Base-by-base conservation (phyloP, 2,329 filamentous ascomycete genomes). In the Pseudopithomyces chartarum region DNA sequence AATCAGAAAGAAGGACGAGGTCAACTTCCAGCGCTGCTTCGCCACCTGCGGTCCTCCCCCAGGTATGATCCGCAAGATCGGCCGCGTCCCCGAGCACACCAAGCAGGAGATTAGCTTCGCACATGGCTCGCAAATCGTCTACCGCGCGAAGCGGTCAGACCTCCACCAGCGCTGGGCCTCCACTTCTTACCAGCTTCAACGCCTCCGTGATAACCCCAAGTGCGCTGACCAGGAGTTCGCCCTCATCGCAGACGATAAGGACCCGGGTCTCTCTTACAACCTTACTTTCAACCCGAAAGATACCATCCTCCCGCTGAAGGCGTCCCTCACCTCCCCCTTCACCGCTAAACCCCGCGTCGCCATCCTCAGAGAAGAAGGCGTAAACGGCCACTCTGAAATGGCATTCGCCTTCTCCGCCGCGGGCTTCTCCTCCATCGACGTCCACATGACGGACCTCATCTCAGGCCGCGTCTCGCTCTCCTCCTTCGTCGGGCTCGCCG, bases 331-430 rank as follows among this genome's bases (percentile, higher is more conserved):
- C 38, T 77, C 84, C 57, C 73, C 82, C 56, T 85, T 92, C 71
- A 82, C 82, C 60, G 84, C 76, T 40, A 87, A 85, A 69, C 90
- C 90, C 1, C 87, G 88, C 32, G 93, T 99, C 22, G 95, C 95
- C 42, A 96, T 99, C 66, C 86, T 99, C 20, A 86, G 95, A 71
- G 95, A 98, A 76, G 92, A 97, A 76, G 95, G 95, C 74, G 91
- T 97, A 64, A 98, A 99, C 78, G 91, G 93, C 40, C 87, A 97
- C 68, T 88, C 92, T n/a, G 95, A 99, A 76, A 96, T 99, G 91
- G 95, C 95, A 1, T 98, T 96, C 71, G 92, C 93, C 47, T 98
- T 98, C 83, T 88, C 90, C 63, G 87, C 88, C 34, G 94, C 95
- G 42, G 94, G 94, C 36, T 98, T 98, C 79, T 89, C 92, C 48